These are phyloP conservation scores for Lenwebbia sp. DNA, from an alignment of 345 rosid species.

Conservation along the genomic window DNA sequence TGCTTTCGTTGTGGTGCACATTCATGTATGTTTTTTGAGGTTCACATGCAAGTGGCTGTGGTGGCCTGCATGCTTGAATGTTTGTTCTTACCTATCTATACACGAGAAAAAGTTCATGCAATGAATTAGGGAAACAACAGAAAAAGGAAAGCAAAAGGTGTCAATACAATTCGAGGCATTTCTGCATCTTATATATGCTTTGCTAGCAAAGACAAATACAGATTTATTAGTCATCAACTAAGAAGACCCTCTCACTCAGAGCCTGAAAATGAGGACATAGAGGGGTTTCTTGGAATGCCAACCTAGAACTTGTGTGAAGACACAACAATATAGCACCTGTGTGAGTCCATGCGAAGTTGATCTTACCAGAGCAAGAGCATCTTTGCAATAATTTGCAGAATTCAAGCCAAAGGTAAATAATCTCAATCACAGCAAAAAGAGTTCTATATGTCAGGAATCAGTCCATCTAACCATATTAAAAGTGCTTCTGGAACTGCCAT, in stretches of 20 bases:
- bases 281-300: neutral
- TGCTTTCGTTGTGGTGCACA: neutral
- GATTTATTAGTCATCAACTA: neutral
- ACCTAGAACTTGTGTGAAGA: neutral
- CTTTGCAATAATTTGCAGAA: neutral
- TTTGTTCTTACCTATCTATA: neutral
- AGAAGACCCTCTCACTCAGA: neutral
- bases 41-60: neutral
- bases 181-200: neutral
- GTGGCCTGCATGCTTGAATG: neutral
- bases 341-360: neutral
- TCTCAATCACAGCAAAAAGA: neutral
- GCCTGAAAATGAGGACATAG: neutral
- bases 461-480: neutral
- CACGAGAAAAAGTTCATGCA: neutral
- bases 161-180: neutral
- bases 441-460: neutral
- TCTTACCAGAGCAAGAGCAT: neutral
- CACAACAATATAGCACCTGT: neutral
- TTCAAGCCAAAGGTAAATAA: neutral
- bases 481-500: neutral
- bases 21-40: neutral
- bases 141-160: neutral
- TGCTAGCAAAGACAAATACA: neutral
- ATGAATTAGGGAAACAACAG: neutral